Base-by-base conservation (phyloP, 129 eudicot genomes). In the Escallonia herrerae region DNA sequence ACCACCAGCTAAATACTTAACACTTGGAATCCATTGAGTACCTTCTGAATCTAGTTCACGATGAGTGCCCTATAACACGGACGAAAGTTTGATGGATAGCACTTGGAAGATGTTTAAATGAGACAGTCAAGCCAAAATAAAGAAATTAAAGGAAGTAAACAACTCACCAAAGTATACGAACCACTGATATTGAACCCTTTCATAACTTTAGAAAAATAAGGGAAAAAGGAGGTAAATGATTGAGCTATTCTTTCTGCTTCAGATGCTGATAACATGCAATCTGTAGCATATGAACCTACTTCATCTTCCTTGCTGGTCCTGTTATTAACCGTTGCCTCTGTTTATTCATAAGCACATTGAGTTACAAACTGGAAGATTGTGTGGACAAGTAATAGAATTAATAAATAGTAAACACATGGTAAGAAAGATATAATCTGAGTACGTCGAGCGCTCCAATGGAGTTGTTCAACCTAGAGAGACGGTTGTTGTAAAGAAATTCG, bases 161-260 rank as follows among this genome's bases (percentile, higher is more conserved):
- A 56, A 78, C 85, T 70, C 40, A 89, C 96, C 90, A 89, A 74
- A 42, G 96, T 89, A 67, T 68, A 89, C n/a, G 96, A 89, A 65
- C 96, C 96, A 41, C 96, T 89, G 39, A 89, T 66, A 82, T 89
- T 89, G 77, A 89, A 89, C 68, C 84, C 69, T 78, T 89, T 89
- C 96, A 89, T 89, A 64, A 85, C 87, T 76, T 85, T 85, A 1
- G 79, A 50, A 59, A 89, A 89, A 63, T 72, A 79, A 71, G 96
- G 96, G 57, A 66, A 85, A 61, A 72, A 62, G 9, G 96, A 89
- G 40, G 81, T 65, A 62, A 85, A 89, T 7, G 86, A 64, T 71
- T 66, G 77, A 48, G 87, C 96, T 57, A 89, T 74, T 64, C 74
- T 76, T 53, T 89, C 96, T 39, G 96, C 96, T 83, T 89, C 94